Percentiles rank a stretch among this genome's conserved stretches.
These are phyloP conservation scores for Clohesyomyces aquaticus DNA, from an alignment of 495 filamentous ascomycete genomes.

Conservation along the genomic window DNA sequence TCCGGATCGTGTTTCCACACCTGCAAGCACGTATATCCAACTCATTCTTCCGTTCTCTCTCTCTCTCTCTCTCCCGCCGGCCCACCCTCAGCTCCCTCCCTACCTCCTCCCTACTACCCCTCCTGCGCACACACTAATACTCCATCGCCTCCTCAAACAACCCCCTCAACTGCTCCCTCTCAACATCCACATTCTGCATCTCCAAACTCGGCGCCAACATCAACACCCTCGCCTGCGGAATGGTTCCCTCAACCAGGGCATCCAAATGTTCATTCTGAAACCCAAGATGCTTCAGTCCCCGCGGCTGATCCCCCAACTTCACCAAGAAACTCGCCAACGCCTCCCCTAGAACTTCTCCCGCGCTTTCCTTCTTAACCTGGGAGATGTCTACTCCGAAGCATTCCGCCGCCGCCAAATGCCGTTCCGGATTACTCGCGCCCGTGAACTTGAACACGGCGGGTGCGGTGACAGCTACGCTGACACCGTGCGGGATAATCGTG, in stretches of 20 bases:
- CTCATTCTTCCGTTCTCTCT: too few species aligned
- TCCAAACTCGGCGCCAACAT: constrained; percentile 86
- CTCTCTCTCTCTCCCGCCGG: too few species aligned
- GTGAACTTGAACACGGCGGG: constrained; percentile 95
- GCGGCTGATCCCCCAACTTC: constrained; percentile 85
- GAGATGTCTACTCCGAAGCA: constrained; percentile 87
- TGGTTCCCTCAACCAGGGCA: constrained; percentile 84
- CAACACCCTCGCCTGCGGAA: constrained; percentile 86
- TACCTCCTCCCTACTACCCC: constrained; percentile 1
- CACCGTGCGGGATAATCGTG: constrained; percentile 93
- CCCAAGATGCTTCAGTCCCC: constrained; percentile 80
- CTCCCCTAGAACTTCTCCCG: constrained; percentile 82
- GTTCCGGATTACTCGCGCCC: constrained; percentile 83
- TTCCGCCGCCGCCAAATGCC: constrained; percentile 87
- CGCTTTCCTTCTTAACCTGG: constrained; percentile 81
- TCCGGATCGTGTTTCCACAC: too few species aligned
- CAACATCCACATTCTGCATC: constrained; percentile 62
- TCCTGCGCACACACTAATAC: constrained; percentile 55
- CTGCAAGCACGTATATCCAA: too few species aligned
- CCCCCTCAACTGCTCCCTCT: constrained; percentile 66
- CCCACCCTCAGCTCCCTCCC: too few species aligned
- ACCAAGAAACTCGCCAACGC: constrained; percentile 79
- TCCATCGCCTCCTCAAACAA: constrained; percentile 70
- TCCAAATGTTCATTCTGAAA: constrained; percentile 76
- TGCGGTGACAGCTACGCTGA: constrained; percentile 91